Base-by-base conservation (phyloP, 345 rosid species). In the Microthlaspi erraticum region DNA sequence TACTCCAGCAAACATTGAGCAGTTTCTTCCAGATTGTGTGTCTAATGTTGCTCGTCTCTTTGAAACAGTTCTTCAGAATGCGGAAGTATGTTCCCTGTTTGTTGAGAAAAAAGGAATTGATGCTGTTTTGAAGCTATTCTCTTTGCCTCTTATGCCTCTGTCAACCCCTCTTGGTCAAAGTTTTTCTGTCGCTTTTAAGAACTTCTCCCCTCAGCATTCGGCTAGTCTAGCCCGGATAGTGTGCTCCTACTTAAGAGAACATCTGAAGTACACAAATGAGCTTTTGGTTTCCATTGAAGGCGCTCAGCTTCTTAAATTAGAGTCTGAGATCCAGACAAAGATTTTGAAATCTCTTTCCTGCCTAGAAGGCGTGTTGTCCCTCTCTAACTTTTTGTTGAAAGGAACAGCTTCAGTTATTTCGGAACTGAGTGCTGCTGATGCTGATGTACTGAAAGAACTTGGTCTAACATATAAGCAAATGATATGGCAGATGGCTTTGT, bases 31-130 rank as follows among this genome's bases (percentile, higher is more conserved):
- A 41, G 96, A 89, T 73, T 91, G 85, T 83, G 87, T 88, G 38
- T 75, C 78, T 77, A 89, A 93, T 82, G 85, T 74, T 75, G 88
- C 94, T 64, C 94, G 89, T 46, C 96, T 93, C 73, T 91, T 93
- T 72, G 98, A 93, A 76, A 85, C 95, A 49, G 80, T 93, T 75
- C 96, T 93, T 81, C 97, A 93, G 81, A 91, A 93, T 84, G 94
- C 96, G 26, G 97, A 91, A 70, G 89, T 92, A 26, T 93, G 97
- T 45, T 90, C 90, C 45, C 78, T 88, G 43, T 93, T 93, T 85
- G 87, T 93, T 71, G 97, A 93, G 83, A 93, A 86, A 83, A 91
- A 87, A 79, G 98, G 98, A 51, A 83, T 89, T 63, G 96, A 93
- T 84, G 85, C 87, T 70, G 89, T 89, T 70, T 71, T 93, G 72